These are phyloP conservation scores for Artemisia princeps DNA, from an alignment of 140 eudicot genomes.

Conservation along the genomic window DNA sequence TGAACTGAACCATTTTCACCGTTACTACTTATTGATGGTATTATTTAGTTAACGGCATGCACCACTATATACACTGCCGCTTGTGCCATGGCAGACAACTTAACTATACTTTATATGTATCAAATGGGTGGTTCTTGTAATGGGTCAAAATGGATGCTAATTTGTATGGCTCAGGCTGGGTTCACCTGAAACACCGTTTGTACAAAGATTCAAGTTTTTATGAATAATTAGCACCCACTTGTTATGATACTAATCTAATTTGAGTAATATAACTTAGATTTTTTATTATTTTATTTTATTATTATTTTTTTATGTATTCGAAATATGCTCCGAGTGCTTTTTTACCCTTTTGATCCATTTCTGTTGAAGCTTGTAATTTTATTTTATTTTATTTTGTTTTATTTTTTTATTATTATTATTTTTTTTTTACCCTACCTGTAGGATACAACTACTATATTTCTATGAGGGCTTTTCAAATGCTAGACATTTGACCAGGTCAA, in stretches of 20 bases:
- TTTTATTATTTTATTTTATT: too few relatives aligned
- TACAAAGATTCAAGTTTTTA: not conserved
- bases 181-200: not conserved
- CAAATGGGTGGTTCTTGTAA: not conserved
- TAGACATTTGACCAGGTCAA: conserved; percentile 32
- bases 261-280: too few relatives aligned
- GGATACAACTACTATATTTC: too few relatives aligned
- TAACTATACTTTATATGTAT: not conserved
- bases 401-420: too few relatives aligned
- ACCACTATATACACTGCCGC: not conserved
- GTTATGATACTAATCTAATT: too few relatives aligned
- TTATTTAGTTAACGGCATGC: not conserved
- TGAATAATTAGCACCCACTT: not conserved
- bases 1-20: not conserved
- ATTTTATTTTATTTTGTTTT: too few relatives aligned
- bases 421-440: too few relatives aligned
- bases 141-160: not conserved
- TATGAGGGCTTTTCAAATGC: not conserved
- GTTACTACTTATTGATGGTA: not conserved
- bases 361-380: not conserved
- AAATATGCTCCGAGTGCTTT: not conserved
- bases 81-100: not conserved
- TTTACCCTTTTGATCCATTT: not conserved
- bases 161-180: not conserved
- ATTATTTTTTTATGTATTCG: too few relatives aligned